These are phyloP conservation scores for Eucalyptus sp. DNA, from an alignment of 345 rosid genomes.

Conservation along the genomic window DNA sequence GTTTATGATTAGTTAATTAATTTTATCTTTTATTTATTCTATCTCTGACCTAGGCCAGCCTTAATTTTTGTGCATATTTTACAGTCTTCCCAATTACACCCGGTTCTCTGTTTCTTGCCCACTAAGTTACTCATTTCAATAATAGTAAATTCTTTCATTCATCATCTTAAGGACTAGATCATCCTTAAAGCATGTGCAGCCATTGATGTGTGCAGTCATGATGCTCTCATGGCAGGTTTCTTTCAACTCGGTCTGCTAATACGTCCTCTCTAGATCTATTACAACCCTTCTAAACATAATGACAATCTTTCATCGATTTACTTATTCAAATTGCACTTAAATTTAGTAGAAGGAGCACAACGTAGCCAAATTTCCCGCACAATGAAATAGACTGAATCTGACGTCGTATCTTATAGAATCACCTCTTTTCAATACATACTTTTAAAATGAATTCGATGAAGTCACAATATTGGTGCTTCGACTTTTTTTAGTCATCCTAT, in stretches of 20 bases:
- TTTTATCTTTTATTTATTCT: neutral
- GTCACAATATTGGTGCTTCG: fast-evolving
- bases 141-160: neutral
- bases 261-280: neutral
- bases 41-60: neutral
- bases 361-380: neutral
- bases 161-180: neutral
- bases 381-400: fast-evolving
- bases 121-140: neutral
- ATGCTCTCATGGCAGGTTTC: neutral
- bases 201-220: neutral
- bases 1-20: neutral
- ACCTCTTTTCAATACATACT: neutral
- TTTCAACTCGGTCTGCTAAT: neutral
- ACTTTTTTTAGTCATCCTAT: fast-evolving
- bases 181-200: neutral
- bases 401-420: fast-evolving
- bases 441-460: no score
- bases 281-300: neutral
- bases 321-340: neutral
- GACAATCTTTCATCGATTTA: fast-evolving
- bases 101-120: neutral
- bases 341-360: neutral
- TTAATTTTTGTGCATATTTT: neutral
- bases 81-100: neutral